Conservation (phyloP, 2,329 filamentous ascomycete genomes). For the Cadophora malorum region DNA sequence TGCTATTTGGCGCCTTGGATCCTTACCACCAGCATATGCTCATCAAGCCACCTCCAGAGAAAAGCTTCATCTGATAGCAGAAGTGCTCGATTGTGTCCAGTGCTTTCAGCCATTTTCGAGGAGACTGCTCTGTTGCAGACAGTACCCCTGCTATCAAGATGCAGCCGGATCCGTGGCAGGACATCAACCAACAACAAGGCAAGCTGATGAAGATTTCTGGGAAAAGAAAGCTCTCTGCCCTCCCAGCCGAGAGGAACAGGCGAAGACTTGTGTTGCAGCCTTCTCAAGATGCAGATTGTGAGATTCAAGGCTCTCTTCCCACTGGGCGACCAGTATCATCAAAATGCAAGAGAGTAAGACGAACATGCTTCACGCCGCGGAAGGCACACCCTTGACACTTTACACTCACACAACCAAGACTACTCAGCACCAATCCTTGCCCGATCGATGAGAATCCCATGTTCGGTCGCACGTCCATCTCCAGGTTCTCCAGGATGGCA, state of each 20-base stretch:
- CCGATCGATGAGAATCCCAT: conserved; percentile 17
- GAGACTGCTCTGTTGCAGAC: conserved; percentile 7
- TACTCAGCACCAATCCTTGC: conserved; percentile 18
- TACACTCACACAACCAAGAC: conserved; percentile 12
- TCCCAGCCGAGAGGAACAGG: conserved; percentile 1
- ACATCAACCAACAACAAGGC: conserved; percentile 3
- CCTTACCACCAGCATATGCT: not conserved
- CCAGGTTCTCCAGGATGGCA: conserved; percentile 18
- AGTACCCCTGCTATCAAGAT: not conserved
- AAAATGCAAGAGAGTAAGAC: not conserved
- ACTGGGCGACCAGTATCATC: conserved; percentile 15
- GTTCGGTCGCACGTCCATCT: conserved; percentile 1
- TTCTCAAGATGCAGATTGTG: conserved; percentile 13
- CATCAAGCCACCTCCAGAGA: conserved; percentile 5
- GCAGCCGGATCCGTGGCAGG: conserved; percentile 8
- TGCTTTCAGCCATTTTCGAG: not conserved
- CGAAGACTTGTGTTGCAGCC: conserved; percentile 9
- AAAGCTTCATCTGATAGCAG: not conserved
- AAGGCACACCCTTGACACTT: not conserved
- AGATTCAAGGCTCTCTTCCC: conserved; percentile 13
- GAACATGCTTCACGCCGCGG: conserved; percentile 7
- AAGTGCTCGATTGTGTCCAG: not conserved
- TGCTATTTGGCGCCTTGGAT: not conserved
- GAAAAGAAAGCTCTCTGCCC: conserved; percentile 12
- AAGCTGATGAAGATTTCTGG: not conserved